Conservation (phyloP, 768 basidiomycete genomes). For the Lepiota subincarnata region DNA sequence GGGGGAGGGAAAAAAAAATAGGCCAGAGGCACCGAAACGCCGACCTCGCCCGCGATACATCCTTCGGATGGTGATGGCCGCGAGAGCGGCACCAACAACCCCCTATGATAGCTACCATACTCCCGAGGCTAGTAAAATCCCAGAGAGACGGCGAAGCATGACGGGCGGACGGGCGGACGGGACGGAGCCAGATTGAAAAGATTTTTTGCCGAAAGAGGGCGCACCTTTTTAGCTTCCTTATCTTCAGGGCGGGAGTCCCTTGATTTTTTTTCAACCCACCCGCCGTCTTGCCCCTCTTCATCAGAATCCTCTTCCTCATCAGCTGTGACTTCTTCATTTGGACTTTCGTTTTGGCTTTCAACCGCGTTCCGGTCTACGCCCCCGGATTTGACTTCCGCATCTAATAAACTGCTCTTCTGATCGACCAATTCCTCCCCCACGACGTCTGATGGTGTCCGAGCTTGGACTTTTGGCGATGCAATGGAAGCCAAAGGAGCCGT, state of each 20-base stretch:
- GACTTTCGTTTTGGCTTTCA: constrained; percentile 18
- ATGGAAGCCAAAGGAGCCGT: not conserved
- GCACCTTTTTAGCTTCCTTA: constrained; percentile 83
- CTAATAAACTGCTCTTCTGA: constrained; percentile 6
- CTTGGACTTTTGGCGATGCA: not conserved
- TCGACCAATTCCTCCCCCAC: constrained; percentile 13
- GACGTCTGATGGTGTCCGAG: not conserved
- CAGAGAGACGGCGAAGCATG: too few relatives aligned
- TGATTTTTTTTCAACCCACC: constrained; percentile 51
- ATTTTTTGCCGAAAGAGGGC: constrained; percentile 12
- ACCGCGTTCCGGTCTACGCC: not conserved
- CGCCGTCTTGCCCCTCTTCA: constrained; percentile 31
- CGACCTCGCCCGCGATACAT: too few relatives aligned
- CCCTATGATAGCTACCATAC: too few relatives aligned
- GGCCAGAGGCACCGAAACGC: too few relatives aligned
- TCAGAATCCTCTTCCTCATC: constrained; percentile 28
- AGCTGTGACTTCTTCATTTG: constrained; percentile 23
- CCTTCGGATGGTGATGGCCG: too few relatives aligned
- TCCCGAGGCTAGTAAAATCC: too few relatives aligned
- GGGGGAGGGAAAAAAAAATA: too few relatives aligned
- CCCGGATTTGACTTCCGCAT: constrained; percentile 5
- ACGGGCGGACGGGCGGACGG: too few relatives aligned
- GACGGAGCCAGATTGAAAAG: not conserved
- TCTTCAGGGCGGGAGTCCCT: constrained; percentile 93
- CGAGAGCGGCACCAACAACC: too few relatives aligned